Conservation (phyloP, 2,329 filamentous ascomycete species). For the Verticillium klebahnii region DNA sequence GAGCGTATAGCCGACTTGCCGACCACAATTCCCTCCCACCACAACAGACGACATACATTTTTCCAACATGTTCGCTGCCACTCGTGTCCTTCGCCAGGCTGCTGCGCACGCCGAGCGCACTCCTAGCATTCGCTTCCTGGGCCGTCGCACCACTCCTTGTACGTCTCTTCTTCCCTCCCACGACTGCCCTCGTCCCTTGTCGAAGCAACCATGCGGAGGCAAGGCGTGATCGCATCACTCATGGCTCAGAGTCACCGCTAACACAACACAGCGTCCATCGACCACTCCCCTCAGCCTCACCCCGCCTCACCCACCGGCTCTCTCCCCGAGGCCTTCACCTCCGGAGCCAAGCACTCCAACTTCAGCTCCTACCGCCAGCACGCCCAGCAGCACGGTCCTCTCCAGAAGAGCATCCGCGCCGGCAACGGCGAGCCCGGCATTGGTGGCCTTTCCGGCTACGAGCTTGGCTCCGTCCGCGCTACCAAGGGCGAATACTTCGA, state of each 20-base stretch:
- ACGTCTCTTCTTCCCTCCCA: slow-evolving; percentile 18
- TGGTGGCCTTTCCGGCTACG: slow-evolving; percentile 61
- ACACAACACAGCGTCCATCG: slow-evolving; percentile 53
- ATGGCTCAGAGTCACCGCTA: slow-evolving; percentile 5
- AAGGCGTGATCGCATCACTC: background rate
- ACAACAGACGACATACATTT: slow-evolving; percentile 3
- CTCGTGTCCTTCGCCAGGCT: slow-evolving; percentile 53
- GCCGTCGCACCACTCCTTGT: slow-evolving; percentile 56
- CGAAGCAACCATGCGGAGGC: no score
- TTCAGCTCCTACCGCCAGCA: slow-evolving; percentile 77
- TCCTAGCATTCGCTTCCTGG: slow-evolving; percentile 59
- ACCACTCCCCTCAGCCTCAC: slow-evolving; percentile 70
- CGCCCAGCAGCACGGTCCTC: slow-evolving; percentile 72
- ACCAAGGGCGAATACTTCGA: slow-evolving; percentile 79
- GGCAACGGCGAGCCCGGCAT: slow-evolving; percentile 30
- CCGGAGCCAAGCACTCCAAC: slow-evolving; percentile 44
- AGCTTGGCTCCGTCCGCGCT: slow-evolving; percentile 69
- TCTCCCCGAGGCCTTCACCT: slow-evolving; percentile 52
- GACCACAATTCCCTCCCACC: background rate
- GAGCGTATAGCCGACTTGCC: background rate
- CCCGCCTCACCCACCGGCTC: slow-evolving; percentile 63
- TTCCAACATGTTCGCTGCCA: slow-evolving; percentile 45
- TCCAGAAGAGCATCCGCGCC: slow-evolving; percentile 52
- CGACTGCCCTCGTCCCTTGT: background rate
- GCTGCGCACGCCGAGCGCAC: slow-evolving; percentile 55